Conservation (phyloP, 2,329 filamentous ascomycete genomes). For the Dactylella cylindrospora region DNA sequence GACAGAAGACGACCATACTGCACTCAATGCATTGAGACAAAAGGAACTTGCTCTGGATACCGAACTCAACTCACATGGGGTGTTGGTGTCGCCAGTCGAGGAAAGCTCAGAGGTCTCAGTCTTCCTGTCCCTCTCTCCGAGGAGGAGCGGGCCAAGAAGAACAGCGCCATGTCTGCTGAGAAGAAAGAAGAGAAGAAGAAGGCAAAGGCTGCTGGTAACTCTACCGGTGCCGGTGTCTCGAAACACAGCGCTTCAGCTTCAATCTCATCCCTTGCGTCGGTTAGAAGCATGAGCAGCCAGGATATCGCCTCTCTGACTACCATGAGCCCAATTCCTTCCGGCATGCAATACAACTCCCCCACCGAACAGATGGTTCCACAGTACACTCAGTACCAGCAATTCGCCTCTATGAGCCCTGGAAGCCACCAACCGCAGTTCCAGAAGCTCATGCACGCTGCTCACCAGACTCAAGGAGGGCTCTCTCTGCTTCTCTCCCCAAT, state of each 20-base stretch:
- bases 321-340: conserved; percentile 35
- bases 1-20: conserved; percentile 92
- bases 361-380: conserved; percentile 33
- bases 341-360: conserved; percentile 29
- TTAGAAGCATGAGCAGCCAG: conserved; percentile 42
- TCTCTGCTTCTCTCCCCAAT: conserved; percentile 40
- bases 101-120: conserved; percentile 87
- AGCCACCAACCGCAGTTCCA: conserved; percentile 43
- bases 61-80: conserved; percentile 97
- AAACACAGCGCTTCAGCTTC: conserved; percentile 44
- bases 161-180: conserved; percentile 43
- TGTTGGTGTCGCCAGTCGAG: conserved; percentile 89
- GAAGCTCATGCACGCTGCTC: conserved; percentile 43
- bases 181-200: conserved; percentile 45
- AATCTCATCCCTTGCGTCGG: conserved; percentile 39
- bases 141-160: conserved; percentile 41
- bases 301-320: conserved; percentile 42
- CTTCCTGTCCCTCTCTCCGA: conserved; percentile 56
- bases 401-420: conserved; percentile 32
- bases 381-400: conserved; percentile 38
- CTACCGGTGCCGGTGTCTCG: conserved; percentile 37
- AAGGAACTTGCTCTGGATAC: conserved; percentile 92
- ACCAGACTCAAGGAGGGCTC: conserved; percentile 37
- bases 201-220: conserved; percentile 36
- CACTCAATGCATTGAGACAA: conserved; percentile 86